phyloP scores from a whole-genome alignment of 2,329 filamentous ascomycete genomes.

The Fusarium torreyae region DNA sequence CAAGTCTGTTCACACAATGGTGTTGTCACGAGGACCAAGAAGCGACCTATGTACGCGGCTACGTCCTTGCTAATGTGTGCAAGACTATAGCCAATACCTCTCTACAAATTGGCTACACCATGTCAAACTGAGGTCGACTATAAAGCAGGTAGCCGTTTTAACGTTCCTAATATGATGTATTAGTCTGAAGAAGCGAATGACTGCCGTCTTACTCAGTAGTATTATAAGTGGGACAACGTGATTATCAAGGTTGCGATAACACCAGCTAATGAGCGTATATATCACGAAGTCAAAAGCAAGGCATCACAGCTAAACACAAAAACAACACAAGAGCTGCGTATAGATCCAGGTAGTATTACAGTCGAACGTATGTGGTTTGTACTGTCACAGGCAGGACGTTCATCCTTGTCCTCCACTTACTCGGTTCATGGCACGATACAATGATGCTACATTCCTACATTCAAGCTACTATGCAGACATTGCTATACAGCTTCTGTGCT shows the following conservation, averaged over 20 bases:
- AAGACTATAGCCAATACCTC: too few relatives aligned
- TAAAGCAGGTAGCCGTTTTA: too few relatives aligned
- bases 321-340: not conserved
- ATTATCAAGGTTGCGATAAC: not conserved
- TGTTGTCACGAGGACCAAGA: too few relatives aligned
- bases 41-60: too few relatives aligned
- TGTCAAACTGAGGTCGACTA: too few relatives aligned
- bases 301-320: conserved; percentile 9
- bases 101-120: too few relatives aligned
- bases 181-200: not conserved
- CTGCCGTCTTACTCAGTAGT: not conserved
- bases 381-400: not conserved
- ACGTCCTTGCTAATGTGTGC: too few relatives aligned
- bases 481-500: not conserved
- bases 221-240: not conserved
- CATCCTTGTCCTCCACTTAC: not conserved
- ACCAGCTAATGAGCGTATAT: not conserved
- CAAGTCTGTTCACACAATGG: too few relatives aligned
- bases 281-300: not conserved
- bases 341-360: not conserved
- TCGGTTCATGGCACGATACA: not conserved
- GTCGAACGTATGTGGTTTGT: not conserved
- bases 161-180: too few relatives aligned
- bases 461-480: not conserved
- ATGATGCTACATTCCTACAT: not conserved